These are phyloP conservation scores for Leucocoprinus leucothites DNA, from an alignment of 768 basidiomycete genomes.

Conservation along the genomic window DNA sequence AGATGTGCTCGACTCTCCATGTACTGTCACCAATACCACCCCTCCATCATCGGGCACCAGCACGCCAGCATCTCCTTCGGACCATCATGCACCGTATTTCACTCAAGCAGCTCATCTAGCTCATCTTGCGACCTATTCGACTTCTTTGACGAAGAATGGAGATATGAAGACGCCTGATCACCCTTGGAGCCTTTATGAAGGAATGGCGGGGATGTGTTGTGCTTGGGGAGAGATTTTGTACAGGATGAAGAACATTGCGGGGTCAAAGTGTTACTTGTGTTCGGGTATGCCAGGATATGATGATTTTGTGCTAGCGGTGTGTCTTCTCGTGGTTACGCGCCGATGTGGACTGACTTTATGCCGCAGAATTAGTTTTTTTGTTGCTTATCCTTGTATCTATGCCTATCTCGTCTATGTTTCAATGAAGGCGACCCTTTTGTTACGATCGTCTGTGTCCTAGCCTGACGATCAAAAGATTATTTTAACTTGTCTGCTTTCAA, in stretches of 20 bases:
- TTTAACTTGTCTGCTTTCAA: too few species aligned
- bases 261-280: constrained; percentile 9
- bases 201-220: constrained; percentile 56
- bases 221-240: constrained; percentile 48
- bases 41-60: constrained; percentile 1
- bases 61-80: not conserved
- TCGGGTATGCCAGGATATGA: constrained; percentile 39
- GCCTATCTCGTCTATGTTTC: too few species aligned
- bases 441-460: too few species aligned
- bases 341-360: not conserved
- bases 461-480: too few species aligned
- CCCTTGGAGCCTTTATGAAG: constrained; percentile 57
- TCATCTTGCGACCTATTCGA: constrained; percentile 35
- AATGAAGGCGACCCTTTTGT: too few species aligned
- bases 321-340: too few species aligned
- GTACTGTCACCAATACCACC: not conserved
- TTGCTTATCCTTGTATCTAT: not conserved
- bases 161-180: constrained; percentile 47
- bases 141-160: constrained; percentile 29
- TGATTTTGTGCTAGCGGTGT: constrained; percentile 26
- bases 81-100: constrained; percentile 24
- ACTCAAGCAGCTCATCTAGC: constrained; percentile 46
- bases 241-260: constrained; percentile 22
- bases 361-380: not conserved
- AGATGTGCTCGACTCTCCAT: constrained; percentile 34